Conservation (phyloP, 148 eudicot genomes). For the Rhododendron griersonianum region DNA sequence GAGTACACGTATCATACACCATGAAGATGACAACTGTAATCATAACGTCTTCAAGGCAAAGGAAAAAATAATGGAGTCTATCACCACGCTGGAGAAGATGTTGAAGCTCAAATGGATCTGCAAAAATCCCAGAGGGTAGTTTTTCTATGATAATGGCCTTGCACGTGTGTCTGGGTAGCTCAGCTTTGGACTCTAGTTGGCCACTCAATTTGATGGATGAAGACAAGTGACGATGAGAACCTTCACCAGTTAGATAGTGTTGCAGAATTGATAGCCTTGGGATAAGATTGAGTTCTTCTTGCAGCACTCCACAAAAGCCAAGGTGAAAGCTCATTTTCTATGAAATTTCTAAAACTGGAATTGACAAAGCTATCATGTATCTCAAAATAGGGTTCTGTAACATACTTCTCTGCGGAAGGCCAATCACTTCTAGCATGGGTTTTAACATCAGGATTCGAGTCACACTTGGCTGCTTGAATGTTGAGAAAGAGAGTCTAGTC, state of each 20-base stretch:
- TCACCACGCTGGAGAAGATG: slow-evolving; percentile 69
- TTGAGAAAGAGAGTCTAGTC: background rate
- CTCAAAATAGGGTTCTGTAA: slow-evolving; percentile 42
- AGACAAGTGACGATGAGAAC: slow-evolving; percentile 72
- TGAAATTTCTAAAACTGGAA: slow-evolving; percentile 34
- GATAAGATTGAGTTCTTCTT: slow-evolving; percentile 13
- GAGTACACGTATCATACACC: background rate
- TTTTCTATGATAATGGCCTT: slow-evolving; percentile 63
- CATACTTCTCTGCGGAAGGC: slow-evolving; percentile 34
- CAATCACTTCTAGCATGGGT: background rate
- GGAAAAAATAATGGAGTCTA: slow-evolving; percentile 22
- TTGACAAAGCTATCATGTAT: slow-evolving; percentile 38
- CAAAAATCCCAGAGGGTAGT: slow-evolving; percentile 79
- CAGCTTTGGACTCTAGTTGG: slow-evolving; percentile 24
- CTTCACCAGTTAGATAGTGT: slow-evolving; percentile 70
- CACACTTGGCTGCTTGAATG: slow-evolving; percentile 6
- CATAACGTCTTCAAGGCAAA: slow-evolving; percentile 10
- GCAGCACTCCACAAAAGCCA: slow-evolving; percentile 16
- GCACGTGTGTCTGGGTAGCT: slow-evolving; percentile 36
- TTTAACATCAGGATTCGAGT: slow-evolving; percentile 2
- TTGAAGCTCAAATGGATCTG: slow-evolving; percentile 91
- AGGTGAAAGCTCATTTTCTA: slow-evolving; percentile 30
- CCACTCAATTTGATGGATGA: slow-evolving; percentile 41
- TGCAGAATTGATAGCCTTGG: slow-evolving; percentile 27
- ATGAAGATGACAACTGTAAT: background rate